These are phyloP conservation scores for Nissolia schottii DNA, from an alignment of 306 rosid genomes.

Conservation along the genomic window DNA sequence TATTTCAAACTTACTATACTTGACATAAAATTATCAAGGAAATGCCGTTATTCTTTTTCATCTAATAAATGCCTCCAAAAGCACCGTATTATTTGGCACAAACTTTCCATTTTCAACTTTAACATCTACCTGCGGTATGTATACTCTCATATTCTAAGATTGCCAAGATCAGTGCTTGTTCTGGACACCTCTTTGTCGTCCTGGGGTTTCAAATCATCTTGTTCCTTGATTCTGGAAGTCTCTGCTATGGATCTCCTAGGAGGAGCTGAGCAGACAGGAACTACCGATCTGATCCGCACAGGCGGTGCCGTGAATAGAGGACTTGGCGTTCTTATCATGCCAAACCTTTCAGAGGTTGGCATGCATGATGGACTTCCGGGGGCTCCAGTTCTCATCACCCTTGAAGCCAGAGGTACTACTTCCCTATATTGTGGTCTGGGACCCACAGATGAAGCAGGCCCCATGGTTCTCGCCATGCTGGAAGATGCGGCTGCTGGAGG, in stretches of 20 bases:
- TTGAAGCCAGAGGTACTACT: conserved; percentile 33
- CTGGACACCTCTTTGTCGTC: conserved; percentile 35
- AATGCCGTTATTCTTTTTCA: conserved; percentile 22
- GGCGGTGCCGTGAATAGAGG: conserved; percentile 62
- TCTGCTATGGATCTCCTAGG: conserved; percentile 47
- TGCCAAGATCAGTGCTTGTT: conserved; percentile 44
- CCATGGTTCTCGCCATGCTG: conserved; percentile 33
- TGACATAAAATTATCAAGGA: not conserved
- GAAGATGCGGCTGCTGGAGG: conserved; percentile 38
- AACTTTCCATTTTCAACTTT: conserved; percentile 2
- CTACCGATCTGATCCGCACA: conserved; percentile 70
- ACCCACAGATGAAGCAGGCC: conserved; percentile 33
- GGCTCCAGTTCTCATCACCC: conserved; percentile 41
- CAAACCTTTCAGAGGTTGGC: conserved; percentile 27
- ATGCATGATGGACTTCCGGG: conserved; percentile 34
- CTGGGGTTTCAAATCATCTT: conserved; percentile 28
- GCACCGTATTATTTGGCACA: conserved; percentile 26
- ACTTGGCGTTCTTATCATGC: conserved; percentile 37
- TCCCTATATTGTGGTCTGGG: conserved; percentile 37
- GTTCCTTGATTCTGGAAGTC: conserved; percentile 23
- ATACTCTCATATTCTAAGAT: conserved; percentile 30
- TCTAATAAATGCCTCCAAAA: conserved; percentile 4
- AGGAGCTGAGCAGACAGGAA: conserved; percentile 85
- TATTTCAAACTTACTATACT: conserved; percentile 19
- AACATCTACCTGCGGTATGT: not conserved